Evolutionary conservation across 2,329 filamentous ascomycete species (phyloP).

Genomic region (Raffaelea albimanens): DNA sequence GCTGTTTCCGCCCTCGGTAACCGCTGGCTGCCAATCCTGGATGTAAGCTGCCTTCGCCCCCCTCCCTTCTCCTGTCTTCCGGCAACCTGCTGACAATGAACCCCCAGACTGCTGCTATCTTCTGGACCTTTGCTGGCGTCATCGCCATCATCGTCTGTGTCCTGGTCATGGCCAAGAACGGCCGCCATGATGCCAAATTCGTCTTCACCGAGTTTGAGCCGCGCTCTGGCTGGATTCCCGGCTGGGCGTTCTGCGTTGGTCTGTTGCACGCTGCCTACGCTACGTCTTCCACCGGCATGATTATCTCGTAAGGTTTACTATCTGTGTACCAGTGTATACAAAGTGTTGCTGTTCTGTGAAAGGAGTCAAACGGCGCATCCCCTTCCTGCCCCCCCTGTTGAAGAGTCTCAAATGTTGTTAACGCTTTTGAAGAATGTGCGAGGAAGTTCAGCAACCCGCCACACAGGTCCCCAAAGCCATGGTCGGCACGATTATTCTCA

Average conservation of each 20-base stretch:
- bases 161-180: conserved; percentile 58
- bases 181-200: conserved; percentile 51
- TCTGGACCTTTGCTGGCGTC: conserved; percentile 65
- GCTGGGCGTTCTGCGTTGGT: conserved; percentile 67
- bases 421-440: conserved; percentile 52
- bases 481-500: conserved; percentile 57
- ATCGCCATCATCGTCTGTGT: conserved; percentile 54
- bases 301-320: conserved; percentile 61
- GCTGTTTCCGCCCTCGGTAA: background rate
- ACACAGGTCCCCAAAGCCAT: conserved; percentile 65
- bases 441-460: conserved; percentile 52
- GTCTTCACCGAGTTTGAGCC: conserved; percentile 62
- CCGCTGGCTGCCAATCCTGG: background rate
- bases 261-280: conserved; percentile 64
- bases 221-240: conserved; percentile 58
- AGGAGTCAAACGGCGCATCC: no score
- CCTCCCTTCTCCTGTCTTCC: background rate
- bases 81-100: background rate
- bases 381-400: background rate
- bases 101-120: conserved; percentile 56
- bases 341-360: no score
- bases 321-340: no score
- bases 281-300: conserved; percentile 70
- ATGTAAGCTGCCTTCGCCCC: background rate
- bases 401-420: background rate